Base-by-base conservation (phyloP, 495 filamentous ascomycete species). In the Penicillium verhagenii region DNA sequence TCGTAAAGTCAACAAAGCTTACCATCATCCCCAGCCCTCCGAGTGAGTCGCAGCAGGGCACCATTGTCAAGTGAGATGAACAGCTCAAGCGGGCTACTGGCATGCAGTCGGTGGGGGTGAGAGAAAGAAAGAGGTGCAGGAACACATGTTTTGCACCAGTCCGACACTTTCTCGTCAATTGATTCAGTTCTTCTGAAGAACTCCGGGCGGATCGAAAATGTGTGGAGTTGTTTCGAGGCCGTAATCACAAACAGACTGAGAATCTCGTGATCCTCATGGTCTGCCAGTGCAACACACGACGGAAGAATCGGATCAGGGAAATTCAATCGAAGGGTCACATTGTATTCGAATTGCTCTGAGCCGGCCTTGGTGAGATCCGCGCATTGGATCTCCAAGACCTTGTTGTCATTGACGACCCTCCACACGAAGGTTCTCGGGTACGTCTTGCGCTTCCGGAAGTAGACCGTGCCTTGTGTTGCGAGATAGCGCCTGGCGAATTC, bases 361-460 rank as follows among this genome's bases (percentile, higher is more conserved):
- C 80, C 77, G 46, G 84, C 78, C 67, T 88, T 93, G 31, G 81
- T 86, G 53, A 97, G 70, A 71, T 97, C 94, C 61, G 87, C 84
- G 29, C 85, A 85, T 68, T 90, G 87, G 48, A 98, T 78, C 67
- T 92, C 90, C 49, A 98, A 77, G 42, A 92, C 78, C 60, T 82
- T 89, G 63, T 85, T 84, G 61, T 87, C 85, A 64, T 95, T 86
- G 56, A 97, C 72, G 18, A 98, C 79, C 50, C 94, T 79, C 93
- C 95, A 98, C 20, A 96, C 79, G 60, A 97, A 92, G 64, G 81
- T 87, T 59, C 89, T 83, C 43, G 94, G 95, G 52, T 87, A 89
- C 50, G 76, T 72, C 53, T 84, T 82, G 59, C 85, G 79, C 62
- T 82, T 83, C 50, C 93, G 82, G 71, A 96, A 90, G 79, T 90